Percentiles rank a stretch among this genome's conserved stretches.
Evolutionary conservation across 371 early-diverging fungal genomes (phyloP).

Genomic region (Smittium mucronatum): DNA sequence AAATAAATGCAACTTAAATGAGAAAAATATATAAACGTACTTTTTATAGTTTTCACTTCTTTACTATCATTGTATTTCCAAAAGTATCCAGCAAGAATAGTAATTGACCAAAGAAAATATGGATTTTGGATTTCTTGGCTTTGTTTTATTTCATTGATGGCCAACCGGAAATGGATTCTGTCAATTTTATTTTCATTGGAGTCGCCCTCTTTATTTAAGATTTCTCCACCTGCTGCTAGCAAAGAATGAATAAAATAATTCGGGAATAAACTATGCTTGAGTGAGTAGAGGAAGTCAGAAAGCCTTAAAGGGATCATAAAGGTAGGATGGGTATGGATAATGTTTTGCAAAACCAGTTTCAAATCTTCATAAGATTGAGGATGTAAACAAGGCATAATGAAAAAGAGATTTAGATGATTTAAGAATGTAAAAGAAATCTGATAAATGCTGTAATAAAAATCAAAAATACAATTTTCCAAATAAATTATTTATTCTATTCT

Average conservation of each 20-base stretch:
- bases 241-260: not conserved
- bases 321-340: not conserved
- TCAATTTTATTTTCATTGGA: not conserved
- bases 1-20: not conserved
- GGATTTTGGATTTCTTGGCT: not conserved
- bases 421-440: too few species aligned
- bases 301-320: slow-evolving; percentile 3
- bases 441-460: too few species aligned
- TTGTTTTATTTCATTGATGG: not conserved
- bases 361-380: too few species aligned
- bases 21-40: not conserved
- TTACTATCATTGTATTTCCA: not conserved
- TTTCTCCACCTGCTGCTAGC: not conserved
- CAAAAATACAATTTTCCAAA: too few species aligned
- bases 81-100: not conserved
- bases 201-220: not conserved
- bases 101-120: not conserved
- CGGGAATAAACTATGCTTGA: not conserved
- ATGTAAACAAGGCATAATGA: too few species aligned
- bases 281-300: slow-evolving; percentile 1
- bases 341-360: not conserved
- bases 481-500: too few species aligned
- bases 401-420: too few species aligned
- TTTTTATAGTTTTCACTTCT: not conserved
- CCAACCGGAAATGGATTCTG: not conserved